Percentiles rank a stretch among this genome's conserved stretches.
phyloP scores from a whole-genome alignment of 164 flowering plant genomes.

The Vitis cinerea region DNA sequence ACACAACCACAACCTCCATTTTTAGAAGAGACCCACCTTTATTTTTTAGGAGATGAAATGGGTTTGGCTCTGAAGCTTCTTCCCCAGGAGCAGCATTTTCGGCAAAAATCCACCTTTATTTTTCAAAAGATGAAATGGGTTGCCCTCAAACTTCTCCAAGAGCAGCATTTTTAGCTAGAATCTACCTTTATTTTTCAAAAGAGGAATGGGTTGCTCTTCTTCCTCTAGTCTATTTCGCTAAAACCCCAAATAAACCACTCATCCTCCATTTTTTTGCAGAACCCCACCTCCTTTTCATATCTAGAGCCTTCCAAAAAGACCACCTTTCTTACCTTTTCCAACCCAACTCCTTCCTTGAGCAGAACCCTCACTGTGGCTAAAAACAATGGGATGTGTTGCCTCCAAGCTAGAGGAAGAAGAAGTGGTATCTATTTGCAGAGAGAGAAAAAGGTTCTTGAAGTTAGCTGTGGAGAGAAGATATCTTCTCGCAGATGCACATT shows the following conservation, averaged over 20 bases:
- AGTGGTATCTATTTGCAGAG: constrained; percentile 58
- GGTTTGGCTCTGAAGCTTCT: constrained; percentile 7
- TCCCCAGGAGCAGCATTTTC: neutral
- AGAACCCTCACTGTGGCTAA: neutral
- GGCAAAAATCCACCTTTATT: constrained; percentile 5
- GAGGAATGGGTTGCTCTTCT: constrained; percentile 13
- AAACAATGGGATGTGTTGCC: constrained; percentile 63
- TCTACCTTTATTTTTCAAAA: constrained; percentile 1
- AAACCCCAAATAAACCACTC: neutral
- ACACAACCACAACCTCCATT: too few species aligned
- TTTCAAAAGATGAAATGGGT: constrained; percentile 12
- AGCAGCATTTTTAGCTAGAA: constrained; percentile 1
- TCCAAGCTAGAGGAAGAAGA: constrained; percentile 59
- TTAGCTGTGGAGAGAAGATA: constrained; percentile 63
- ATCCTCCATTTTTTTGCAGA: constrained; percentile 3
- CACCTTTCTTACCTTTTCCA: constrained; percentile 15
- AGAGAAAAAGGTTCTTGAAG: constrained; percentile 57
- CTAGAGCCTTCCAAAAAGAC: constrained; percentile 23
- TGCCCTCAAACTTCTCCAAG: constrained; percentile 8
- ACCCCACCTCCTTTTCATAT: neutral
- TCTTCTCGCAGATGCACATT: constrained; percentile 61
- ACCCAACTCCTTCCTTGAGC: constrained; percentile 4
- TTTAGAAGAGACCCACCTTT: neutral
- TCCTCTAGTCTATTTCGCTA: neutral
- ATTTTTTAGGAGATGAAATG: constrained; percentile 2